Base-by-base conservation (phyloP, 805 yeast species). In the Spathaspora boniae region DNA sequence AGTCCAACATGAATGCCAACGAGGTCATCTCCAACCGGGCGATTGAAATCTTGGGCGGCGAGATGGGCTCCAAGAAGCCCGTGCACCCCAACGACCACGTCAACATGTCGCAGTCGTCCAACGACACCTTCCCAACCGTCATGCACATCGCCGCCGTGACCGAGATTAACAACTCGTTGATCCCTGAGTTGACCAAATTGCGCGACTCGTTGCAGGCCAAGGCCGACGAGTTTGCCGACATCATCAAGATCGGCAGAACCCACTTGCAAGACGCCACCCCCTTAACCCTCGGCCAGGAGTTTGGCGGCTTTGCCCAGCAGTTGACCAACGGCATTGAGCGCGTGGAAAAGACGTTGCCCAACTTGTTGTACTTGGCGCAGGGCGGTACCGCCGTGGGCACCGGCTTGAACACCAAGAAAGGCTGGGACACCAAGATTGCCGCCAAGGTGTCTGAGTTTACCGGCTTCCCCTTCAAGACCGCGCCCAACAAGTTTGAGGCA, bases 331-430 rank as follows among this genome's bases (percentile, higher is more conserved):
- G 97, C 60, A 82, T 93, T 48, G 82, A 68, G 48, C 79, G 98
- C 62, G 83, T 93, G 42, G 86, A 87, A 70, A 68, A 68, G 44
- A 63, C 82, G 34, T 75, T 93, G 47, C 86, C 86, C 49, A 79
- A 80, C 65, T 74, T 93, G 60, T 74, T 81, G 54, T 78, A 60
- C 60, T 77, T 93, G 51, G 98, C 98, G 31, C 98, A 93, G 74
- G 98, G 98, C 72, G 98, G 98, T 71, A 93, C 98, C 44, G 98
- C 98, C 43, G 98, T 93, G 38, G 98, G 98, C 53, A 93, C 98
- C 38, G 98, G 98, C 48, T 77, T 93, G 53, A 93, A 93, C 80
- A 91, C 98, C 67, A 82, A 68, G 60, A 76, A 78, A 58, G 98
- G 98, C 17, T 93, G 84, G 60, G 95, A 87, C 53, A 81, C 70